Evolutionary conservation across 495 filamentous ascomycete genomes (phyloP), one percentile per base, ranked within the genome.

Genomic region (Tetracladium marchalianum): DNA sequence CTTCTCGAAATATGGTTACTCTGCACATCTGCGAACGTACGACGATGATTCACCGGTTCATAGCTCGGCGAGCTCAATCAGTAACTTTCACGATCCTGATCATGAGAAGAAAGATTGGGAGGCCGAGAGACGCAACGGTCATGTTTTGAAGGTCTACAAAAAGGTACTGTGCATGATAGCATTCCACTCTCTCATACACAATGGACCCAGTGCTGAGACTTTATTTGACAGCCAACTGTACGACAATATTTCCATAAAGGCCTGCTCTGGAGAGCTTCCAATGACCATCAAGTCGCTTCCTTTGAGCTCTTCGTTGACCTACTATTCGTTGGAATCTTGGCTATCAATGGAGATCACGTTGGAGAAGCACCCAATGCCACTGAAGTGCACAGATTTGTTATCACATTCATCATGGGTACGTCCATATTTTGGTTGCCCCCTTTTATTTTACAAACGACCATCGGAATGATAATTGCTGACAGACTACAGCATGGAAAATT

Each of bases 221-320:
- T 8, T 11, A 27, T 39, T 27, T 27, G 22, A 24, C 38, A 65
- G 59, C 77, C 77, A 7, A 65, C 72, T 2, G 63, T 81, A 7
- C 60, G 75, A 35, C 77, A 80, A 61, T 81, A 79, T 53, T 78
- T 76, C 52, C 76, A 81, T 52, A 70, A 74, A 46, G 75, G 75
- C 1, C 62, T 80, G 13, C 61, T 81, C 11, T 81, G 77, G 77
- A 66, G 76, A 27, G 70, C 73, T 5, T 60, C 62, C 9, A 66
- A 70, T 44, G 53, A 59, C 11, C 71, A 75, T 27, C 65, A 77
- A 54, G 72, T 77, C 11, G 69, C 70, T 37, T 69, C 62, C 13
- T 80, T 75, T 50, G 77, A 81, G 60, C 66, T 81, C 12, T 81
- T 81, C 45, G 63, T 81, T 18, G 66, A 68, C 33, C 40, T 68